These are phyloP conservation scores for Eutrema yunnanense DNA, from an alignment of 345 rosid genomes.

Conservation along the genomic window DNA sequence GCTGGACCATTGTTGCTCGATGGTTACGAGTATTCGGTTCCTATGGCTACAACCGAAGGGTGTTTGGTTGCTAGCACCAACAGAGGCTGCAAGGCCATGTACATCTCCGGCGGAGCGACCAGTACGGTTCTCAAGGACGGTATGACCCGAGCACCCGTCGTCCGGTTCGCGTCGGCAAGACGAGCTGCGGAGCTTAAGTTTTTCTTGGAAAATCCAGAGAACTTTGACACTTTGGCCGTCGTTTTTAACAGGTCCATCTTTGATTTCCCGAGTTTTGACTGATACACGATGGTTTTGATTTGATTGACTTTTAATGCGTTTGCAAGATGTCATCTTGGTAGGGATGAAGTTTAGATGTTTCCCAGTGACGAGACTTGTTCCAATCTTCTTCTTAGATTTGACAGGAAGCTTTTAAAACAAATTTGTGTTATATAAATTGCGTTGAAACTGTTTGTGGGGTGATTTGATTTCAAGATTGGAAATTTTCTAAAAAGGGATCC, in stretches of 20 bases:
- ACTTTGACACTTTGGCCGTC: constrained; percentile 59
- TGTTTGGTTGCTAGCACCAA: constrained; percentile 90
- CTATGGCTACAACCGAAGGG: constrained; percentile 98
- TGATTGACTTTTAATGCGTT: background rate
- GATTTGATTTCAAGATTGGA: background rate
- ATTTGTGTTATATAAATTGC: background rate
- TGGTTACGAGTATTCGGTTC: constrained; percentile 74
- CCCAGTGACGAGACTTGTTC: background rate
- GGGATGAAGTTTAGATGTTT: background rate
- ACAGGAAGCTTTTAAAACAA: background rate
- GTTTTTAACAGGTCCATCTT: constrained; percentile 59
- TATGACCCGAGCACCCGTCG: constrained; percentile 87
- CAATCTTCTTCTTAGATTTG: background rate
- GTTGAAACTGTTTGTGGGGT: background rate
- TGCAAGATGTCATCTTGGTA: background rate
- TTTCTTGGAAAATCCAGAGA: constrained; percentile 61
- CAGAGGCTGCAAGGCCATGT: constrained; percentile 88
- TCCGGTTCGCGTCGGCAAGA: constrained; percentile 48
- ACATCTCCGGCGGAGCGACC: constrained; percentile 66
- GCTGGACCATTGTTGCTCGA: constrained; percentile 89
- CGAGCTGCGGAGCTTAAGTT: constrained; percentile 75
- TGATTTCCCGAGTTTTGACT: background rate
- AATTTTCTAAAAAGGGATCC: background rate
- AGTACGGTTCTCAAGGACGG: constrained; percentile 58
- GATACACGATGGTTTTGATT: background rate